phyloP scores from a whole-genome alignment of 2,329 filamentous ascomycete species.

The Alternaria ethzedia region DNA sequence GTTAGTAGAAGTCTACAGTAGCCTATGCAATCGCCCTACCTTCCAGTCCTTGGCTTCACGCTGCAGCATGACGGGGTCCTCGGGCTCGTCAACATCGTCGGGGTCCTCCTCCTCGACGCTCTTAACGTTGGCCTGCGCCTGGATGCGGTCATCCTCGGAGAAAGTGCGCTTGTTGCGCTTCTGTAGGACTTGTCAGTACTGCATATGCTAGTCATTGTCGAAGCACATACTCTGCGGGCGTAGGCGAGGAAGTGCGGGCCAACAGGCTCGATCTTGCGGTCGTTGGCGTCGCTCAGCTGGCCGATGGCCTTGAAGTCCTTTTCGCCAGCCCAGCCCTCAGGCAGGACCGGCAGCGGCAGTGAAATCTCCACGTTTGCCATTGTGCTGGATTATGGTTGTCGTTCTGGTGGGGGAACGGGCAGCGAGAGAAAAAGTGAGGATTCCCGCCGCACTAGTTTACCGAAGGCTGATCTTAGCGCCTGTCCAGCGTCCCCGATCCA shows the following conservation, averaged over 20 bases:
- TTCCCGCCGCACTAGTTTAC: constrained; percentile 15
- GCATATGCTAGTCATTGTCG: neutral
- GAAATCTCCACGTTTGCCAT: constrained; percentile 73
- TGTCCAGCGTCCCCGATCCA: neutral
- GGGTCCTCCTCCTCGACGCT: constrained; percentile 91
- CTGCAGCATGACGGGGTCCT: constrained; percentile 90
- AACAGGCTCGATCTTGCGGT: constrained; percentile 92
- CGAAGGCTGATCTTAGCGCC: constrained; percentile 14
- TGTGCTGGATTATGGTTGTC: constrained; percentile 18
- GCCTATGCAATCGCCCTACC: constrained; percentile 60
- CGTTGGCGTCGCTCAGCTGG: constrained; percentile 75
- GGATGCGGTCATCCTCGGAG: constrained; percentile 96
- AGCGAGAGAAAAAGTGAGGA: constrained; percentile 15
- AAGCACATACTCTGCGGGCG: constrained; percentile 76
- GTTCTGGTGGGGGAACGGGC: constrained; percentile 7
- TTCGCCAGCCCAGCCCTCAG: constrained; percentile 81
- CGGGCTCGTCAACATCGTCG: constrained; percentile 89
- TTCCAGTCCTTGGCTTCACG: constrained; percentile 99
- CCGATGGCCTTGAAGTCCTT: constrained; percentile 91
- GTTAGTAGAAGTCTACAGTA: constrained; percentile 1
- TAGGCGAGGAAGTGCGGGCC: constrained; percentile 98
- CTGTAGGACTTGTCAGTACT: constrained; percentile 45
- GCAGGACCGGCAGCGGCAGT: constrained; percentile 75
- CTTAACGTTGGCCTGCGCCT: constrained; percentile 93
- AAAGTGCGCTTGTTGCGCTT: constrained; percentile 95